These are phyloP conservation scores for Saturnispora sanitii DNA, from an alignment of 805 yeast genomes.

Conservation along the genomic window DNA sequence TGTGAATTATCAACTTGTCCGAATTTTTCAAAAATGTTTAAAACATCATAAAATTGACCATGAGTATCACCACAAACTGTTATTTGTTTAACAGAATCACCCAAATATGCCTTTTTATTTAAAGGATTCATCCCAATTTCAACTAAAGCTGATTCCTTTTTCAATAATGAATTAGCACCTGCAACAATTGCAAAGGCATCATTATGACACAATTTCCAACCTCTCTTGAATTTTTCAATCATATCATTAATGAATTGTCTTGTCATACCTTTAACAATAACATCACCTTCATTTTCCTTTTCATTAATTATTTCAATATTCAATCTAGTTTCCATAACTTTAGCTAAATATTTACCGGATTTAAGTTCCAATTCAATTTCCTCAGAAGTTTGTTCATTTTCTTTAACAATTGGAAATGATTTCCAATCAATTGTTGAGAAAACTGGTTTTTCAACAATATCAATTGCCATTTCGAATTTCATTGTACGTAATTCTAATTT, in stretches of 20 bases:
- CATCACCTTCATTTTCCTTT: conserved; percentile 20
- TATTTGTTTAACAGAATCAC: conserved; percentile 34
- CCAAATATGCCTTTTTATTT: conserved; percentile 26
- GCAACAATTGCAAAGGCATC: conserved; percentile 77
- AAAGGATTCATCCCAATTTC: conserved; percentile 46
- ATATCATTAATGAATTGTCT: conserved; percentile 50
- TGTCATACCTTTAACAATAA: conserved; percentile 32
- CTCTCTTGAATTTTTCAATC: conserved; percentile 63
- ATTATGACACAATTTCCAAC: conserved; percentile 66
- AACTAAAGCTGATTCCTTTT: conserved; percentile 60
- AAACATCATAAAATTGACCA: conserved; percentile 88
- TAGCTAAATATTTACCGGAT: conserved; percentile 33
- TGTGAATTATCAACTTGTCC: conserved; percentile 64
- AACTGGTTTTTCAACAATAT: conserved; percentile 50
- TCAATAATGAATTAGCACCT: conserved; percentile 56
- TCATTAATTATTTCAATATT: conserved; percentile 30
- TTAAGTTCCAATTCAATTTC: conserved; percentile 21
- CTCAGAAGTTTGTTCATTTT: conserved; percentile 34
- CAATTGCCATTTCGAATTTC: conserved; percentile 82
- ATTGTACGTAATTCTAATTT: conserved; percentile 55
- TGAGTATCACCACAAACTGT: conserved; percentile 97
- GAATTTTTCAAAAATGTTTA: conserved; percentile 64
- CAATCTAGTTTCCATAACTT: conserved; percentile 42
- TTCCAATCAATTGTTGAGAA: conserved; percentile 40
- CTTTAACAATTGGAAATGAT: conserved; percentile 41